Conservation (phyloP, 179 eudicot species). For the Vitellaria paradoxa region DNA sequence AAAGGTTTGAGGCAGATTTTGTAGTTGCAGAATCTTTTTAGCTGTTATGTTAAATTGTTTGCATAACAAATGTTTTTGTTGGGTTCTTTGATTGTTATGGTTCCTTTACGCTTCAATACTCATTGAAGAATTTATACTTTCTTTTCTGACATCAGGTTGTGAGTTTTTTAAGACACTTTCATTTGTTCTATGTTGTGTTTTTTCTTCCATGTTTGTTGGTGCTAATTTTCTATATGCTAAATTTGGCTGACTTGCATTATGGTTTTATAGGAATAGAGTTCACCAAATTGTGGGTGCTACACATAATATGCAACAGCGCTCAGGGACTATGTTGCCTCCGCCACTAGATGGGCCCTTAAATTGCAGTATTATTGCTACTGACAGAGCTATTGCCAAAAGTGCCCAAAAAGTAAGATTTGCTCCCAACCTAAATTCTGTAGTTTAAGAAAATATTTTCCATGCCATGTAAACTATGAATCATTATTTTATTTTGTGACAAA, state of each 20-base stretch:
- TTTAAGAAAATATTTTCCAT: not conserved
- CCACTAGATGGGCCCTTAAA: constrained; percentile 54
- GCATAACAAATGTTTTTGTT: not conserved
- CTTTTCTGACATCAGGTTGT: not conserved
- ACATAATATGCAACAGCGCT: constrained; percentile 53
- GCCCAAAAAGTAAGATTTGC: constrained; percentile 45
- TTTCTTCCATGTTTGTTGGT: not conserved
- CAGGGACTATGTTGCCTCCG: constrained; percentile 76
- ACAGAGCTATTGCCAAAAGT: constrained; percentile 37
- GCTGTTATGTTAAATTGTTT: constrained; percentile 6
- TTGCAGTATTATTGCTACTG: constrained; percentile 28
- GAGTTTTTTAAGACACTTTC: not conserved
- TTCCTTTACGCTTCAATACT: constrained; percentile 14
- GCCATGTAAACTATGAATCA: not conserved
- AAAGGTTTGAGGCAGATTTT: constrained; percentile 3
- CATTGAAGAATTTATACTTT: not conserved
- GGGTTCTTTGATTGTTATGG: not conserved
- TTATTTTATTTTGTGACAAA: not conserved
- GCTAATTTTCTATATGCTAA: not conserved
- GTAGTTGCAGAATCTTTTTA: not conserved
- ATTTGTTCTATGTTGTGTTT: constrained; percentile 2
- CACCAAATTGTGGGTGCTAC: constrained; percentile 83
- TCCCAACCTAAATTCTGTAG: not conserved
- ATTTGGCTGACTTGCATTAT: constrained; percentile 1
- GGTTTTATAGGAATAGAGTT: constrained; percentile 64